Base-by-base conservation (phyloP, 495 filamentous ascomycete genomes). In the Lophium mytilinum region DNA sequence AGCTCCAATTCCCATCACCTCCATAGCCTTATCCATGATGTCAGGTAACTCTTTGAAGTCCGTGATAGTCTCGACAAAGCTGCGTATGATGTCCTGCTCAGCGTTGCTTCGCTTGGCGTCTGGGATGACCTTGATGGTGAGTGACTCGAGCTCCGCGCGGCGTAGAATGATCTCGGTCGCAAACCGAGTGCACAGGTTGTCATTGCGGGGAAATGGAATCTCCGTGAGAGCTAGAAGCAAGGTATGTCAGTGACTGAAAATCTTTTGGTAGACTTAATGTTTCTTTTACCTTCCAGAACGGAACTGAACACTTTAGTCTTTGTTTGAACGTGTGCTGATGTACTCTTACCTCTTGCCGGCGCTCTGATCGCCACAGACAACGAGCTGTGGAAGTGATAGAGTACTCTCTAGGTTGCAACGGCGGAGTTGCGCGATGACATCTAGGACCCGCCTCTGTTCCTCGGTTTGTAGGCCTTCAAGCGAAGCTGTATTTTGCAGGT, bases 121-220 rank as follows among this genome's bases (percentile, higher is more conserved):
- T 1, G 71, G 69, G 1, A 61, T 68, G 39, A 73, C 65, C 37
- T 61, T 70, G 12, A 53, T 64, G 9, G 55, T 52, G 0, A 24
- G 21, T 6, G 58, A 53, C 0, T 34, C 24, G 8, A 66, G 50
- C 11, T 53, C 48, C 1, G 51, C 10, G 3, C 73, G 68, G 2
- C 75, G 71, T 1, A 80, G 62, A 19, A 82, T 72, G 1, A 88
- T 69, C 61, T 89, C 84, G 0, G 82, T 88, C 1, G 85, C 80
- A 55, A 87, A 87, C 0, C 81, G 74, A 0, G 85, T 89, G 66
- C 85, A 88, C 0, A 83, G 62, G 41, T 75, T 80, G 50, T 79
- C 78, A 46, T 84, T 79, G 11, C 74, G 62, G 0, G 85, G 83
- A 55, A 90, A 89, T 0, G 79, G 79, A 9, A 88, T 80, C 37